Percentiles rank a stretch among this genome's conserved stretches.
phyloP scores from a whole-genome alignment of 495 filamentous ascomycete species.

The Xylaria flabelliformis region DNA sequence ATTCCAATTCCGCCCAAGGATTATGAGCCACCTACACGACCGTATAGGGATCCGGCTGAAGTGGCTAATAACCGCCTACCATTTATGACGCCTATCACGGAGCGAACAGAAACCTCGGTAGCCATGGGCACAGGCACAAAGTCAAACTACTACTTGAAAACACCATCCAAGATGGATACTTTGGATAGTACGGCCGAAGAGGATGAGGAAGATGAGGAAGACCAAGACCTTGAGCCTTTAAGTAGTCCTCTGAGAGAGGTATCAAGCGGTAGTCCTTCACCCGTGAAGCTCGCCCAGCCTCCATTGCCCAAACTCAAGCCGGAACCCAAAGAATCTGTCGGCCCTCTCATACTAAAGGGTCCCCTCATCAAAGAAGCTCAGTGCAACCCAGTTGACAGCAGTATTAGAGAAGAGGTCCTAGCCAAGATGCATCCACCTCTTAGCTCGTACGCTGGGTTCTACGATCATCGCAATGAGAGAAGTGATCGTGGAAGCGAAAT shows the following conservation, averaged over 20 bases:
- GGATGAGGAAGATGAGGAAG: slow-evolving; percentile 44
- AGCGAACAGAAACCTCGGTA: slow-evolving; percentile 87
- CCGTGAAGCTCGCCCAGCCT: slow-evolving; percentile 54
- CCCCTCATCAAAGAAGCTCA: slow-evolving; percentile 80
- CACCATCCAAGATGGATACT: slow-evolving; percentile 64
- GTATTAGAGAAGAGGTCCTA: slow-evolving; percentile 75
- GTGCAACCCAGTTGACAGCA: slow-evolving; percentile 86
- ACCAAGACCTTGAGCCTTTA: slow-evolving; percentile 58
- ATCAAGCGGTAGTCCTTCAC: slow-evolving; percentile 29
- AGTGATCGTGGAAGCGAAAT: slow-evolving; percentile 74
- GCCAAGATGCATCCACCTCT: slow-evolving; percentile 73
- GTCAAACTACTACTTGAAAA: slow-evolving; percentile 61
- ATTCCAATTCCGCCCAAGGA: slow-evolving; percentile 83
- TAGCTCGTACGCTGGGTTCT: slow-evolving; percentile 75
- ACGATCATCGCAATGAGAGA: slow-evolving; percentile 64
- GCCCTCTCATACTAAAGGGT: slow-evolving; percentile 51
- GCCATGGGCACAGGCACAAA: slow-evolving; percentile 64
- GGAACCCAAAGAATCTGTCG: slow-evolving; percentile 29
- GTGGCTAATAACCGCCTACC: slow-evolving; percentile 86
- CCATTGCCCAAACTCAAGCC: slow-evolving; percentile 40
- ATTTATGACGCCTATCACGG: slow-evolving; percentile 98
- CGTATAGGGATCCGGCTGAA: slow-evolving; percentile 76
- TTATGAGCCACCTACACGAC: slow-evolving; percentile 74
- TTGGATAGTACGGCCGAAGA: slow-evolving; percentile 27
- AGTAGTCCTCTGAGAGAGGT: slow-evolving; percentile 76